Conservation (phyloP, 805 yeast species). For the Wickerhamomyces chaumierensis region DNA sequence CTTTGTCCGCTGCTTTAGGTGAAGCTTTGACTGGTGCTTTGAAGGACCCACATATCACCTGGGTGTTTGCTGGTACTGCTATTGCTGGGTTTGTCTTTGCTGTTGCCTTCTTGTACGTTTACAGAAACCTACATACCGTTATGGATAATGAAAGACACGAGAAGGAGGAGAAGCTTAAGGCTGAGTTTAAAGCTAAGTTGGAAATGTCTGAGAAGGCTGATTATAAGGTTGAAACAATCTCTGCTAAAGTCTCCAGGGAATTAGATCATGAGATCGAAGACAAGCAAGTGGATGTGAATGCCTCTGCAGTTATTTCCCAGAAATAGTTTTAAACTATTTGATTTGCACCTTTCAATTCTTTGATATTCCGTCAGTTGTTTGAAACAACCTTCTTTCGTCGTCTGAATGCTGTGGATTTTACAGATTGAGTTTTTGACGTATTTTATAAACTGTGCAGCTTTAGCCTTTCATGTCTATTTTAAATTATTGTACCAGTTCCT, state of each 20-base stretch:
- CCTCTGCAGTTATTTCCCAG: too few relatives aligned
- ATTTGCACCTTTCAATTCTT: too few relatives aligned
- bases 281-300: too few relatives aligned
- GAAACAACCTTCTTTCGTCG: too few relatives aligned
- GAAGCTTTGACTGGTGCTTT: slow-evolving; percentile 59
- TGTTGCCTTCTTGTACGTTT: slow-evolving; percentile 30
- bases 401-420: too few relatives aligned
- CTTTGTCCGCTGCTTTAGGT: slow-evolving; percentile 66
- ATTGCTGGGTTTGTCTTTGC: slow-evolving; percentile 49
- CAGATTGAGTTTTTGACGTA: too few relatives aligned
- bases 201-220: background rate
- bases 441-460: too few relatives aligned
- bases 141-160: slow-evolving; percentile 7
- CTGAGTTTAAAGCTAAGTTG: background rate
- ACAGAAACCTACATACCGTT: slow-evolving; percentile 6
- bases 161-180: slow-evolving; percentile 2
- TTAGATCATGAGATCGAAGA: background rate
- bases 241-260: background rate
- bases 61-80: slow-evolving; percentile 57
- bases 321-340: too few relatives aligned
- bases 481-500: too few relatives aligned
- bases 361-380: too few relatives aligned
- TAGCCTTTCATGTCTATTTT: too few relatives aligned
- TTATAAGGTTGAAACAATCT: background rate
- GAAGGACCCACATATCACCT: slow-evolving; percentile 53